phyloP scores from a whole-genome alignment of 2,329 filamentous ascomycete species.

The Teratosphaeria pseudoeucalypti region DNA sequence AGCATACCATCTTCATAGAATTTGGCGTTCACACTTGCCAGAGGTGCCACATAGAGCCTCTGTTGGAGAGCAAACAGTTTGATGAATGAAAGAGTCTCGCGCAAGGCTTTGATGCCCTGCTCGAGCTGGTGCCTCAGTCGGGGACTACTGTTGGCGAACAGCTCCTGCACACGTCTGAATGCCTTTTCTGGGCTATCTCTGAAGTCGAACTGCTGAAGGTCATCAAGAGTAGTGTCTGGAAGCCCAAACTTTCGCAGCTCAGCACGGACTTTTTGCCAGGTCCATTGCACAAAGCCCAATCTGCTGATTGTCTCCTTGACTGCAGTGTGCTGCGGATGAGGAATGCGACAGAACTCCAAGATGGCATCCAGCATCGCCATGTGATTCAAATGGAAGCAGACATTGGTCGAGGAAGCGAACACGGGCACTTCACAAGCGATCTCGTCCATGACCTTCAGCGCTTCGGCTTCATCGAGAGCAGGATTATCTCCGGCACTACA shows the following conservation, averaged over 20 bases:
- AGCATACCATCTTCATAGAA: slow-evolving; percentile 80
- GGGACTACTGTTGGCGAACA: slow-evolving; percentile 42
- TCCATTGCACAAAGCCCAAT: slow-evolving; percentile 69
- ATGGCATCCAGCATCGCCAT: slow-evolving; percentile 75
- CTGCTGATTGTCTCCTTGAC: slow-evolving; percentile 80
- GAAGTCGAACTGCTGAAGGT: slow-evolving; percentile 85
- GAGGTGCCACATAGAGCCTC: slow-evolving; percentile 73
- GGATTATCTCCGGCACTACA: slow-evolving; percentile 63
- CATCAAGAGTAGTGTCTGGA: slow-evolving; percentile 80
- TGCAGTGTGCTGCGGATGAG: slow-evolving; percentile 52
- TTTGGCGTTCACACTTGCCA: slow-evolving; percentile 81
- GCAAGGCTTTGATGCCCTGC: slow-evolving; percentile 55
- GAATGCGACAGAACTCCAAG: slow-evolving; percentile 82
- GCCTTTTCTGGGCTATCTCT: slow-evolving; percentile 65
- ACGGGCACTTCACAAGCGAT: slow-evolving; percentile 72
- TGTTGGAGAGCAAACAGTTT: slow-evolving; percentile 64
- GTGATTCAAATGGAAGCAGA: slow-evolving; percentile 88
- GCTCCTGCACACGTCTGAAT: slow-evolving; percentile 49
- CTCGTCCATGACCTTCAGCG: slow-evolving; percentile 89
- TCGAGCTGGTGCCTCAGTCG: slow-evolving; percentile 11
- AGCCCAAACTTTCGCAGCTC: slow-evolving; percentile 77
- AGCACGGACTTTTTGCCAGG: slow-evolving; percentile 71
- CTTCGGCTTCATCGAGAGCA: slow-evolving; percentile 83
- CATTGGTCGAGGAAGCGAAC: slow-evolving; percentile 51
- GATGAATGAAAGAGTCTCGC: slow-evolving; percentile 65